Conservation (phyloP, 2,329 filamentous ascomycete species). For the Fusarium algeriense region DNA sequence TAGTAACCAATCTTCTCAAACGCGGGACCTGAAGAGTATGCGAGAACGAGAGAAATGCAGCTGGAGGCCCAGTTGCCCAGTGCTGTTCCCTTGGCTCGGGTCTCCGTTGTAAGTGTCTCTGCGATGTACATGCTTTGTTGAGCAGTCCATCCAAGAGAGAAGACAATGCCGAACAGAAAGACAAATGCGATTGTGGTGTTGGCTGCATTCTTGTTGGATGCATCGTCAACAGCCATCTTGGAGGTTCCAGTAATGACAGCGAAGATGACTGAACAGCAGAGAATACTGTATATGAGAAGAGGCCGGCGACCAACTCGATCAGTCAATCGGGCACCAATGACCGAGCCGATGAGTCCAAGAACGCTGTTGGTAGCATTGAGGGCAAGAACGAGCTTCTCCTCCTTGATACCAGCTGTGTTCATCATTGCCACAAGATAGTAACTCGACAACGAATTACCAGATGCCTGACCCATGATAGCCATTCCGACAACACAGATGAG, state of each 20-base stretch:
- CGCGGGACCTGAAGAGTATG: slow-evolving; percentile 58
- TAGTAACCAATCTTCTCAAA: slow-evolving; percentile 59
- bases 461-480: slow-evolving; percentile 66
- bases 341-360: slow-evolving; percentile 54
- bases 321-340: slow-evolving; percentile 60
- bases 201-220: slow-evolving; percentile 47
- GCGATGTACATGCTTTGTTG: slow-evolving; percentile 55
- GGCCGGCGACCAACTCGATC: slow-evolving; percentile 64
- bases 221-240: slow-evolving; percentile 29
- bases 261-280: slow-evolving; percentile 56
- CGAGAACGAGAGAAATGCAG: slow-evolving; percentile 56
- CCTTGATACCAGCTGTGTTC: slow-evolving; percentile 39
- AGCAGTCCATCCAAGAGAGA: slow-evolving; percentile 65
- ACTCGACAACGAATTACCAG: slow-evolving; percentile 62
- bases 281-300: slow-evolving; percentile 60
- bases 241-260: slow-evolving; percentile 55
- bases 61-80: slow-evolving; percentile 57
- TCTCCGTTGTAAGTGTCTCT: slow-evolving; percentile 50
- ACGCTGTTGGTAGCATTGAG: slow-evolving; percentile 62
- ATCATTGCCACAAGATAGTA: slow-evolving; percentile 67
- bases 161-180: slow-evolving; percentile 65
- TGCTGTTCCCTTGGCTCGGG: slow-evolving; percentile 53
- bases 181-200: slow-evolving; percentile 48
- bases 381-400: slow-evolving; percentile 60
- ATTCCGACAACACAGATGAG: slow-evolving; percentile 65